Conservation (phyloP, 768 basidiomycete genomes). For the Amanita phalloides region DNA sequence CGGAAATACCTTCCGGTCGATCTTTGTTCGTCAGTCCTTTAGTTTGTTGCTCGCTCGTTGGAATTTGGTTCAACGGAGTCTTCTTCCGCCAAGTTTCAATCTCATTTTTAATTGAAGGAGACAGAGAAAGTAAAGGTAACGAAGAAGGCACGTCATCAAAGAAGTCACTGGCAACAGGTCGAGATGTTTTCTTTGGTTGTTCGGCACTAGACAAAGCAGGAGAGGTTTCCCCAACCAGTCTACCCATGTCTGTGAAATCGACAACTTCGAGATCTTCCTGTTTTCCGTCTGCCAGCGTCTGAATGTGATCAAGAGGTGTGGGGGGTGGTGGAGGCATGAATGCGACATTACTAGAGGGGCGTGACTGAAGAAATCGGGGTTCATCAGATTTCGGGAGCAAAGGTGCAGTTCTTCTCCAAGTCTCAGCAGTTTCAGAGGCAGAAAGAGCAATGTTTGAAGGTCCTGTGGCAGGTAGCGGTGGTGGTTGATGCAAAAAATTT, state of each 20-base stretch:
- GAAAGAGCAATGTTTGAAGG: slow-evolving; percentile 15
- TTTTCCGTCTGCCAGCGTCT: slow-evolving; percentile 2
- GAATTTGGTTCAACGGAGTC: not conserved
- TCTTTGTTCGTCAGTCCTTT: not conserved
- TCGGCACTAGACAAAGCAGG: slow-evolving; percentile 9
- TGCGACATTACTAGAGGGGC: slow-evolving; percentile 5
- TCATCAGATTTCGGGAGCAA: slow-evolving; percentile 21
- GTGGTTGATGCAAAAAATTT: not conserved
- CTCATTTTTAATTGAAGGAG: slow-evolving; percentile 19
- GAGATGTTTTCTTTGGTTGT: slow-evolving; percentile 18
- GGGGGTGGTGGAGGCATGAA: slow-evolving; percentile 10
- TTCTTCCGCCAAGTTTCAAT: slow-evolving; percentile 25
- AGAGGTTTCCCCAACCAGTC: slow-evolving; percentile 38
- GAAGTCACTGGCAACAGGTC: slow-evolving; percentile 62
- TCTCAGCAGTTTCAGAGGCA: slow-evolving; percentile 32
- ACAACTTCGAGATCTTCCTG: slow-evolving; percentile 66
- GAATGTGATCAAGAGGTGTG: slow-evolving; percentile 4
- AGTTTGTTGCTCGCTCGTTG: not conserved
- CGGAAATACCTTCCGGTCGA: not conserved
- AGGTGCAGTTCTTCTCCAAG: slow-evolving; percentile 54
- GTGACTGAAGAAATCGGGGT: slow-evolving; percentile 17
- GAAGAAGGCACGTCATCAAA: slow-evolving; percentile 38
- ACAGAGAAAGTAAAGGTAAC: slow-evolving; percentile 3
- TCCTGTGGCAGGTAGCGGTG: slow-evolving; percentile 3
- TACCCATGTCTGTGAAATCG: slow-evolving; percentile 69